Evolutionary conservation across 2,329 filamentous ascomycete genomes (phyloP).

Genomic region (Malbranchea cinnamomea): DNA sequence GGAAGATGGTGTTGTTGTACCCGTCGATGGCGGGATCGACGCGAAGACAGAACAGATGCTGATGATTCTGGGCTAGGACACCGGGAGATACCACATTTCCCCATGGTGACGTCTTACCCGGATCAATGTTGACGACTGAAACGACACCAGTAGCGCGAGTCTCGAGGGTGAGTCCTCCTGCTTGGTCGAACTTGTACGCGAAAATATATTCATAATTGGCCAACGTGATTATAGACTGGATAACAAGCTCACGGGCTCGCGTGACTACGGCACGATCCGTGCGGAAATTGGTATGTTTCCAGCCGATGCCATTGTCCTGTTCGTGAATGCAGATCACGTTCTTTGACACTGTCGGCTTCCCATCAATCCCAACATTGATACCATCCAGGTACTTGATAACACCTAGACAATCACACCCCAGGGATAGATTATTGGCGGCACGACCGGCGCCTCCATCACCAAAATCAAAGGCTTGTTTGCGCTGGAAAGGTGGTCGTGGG

Average conservation of each 20-base stretch:
- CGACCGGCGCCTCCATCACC: constrained; percentile 50
- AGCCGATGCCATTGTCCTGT: constrained; percentile 52
- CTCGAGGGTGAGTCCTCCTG: constrained; percentile 46
- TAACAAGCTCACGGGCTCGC: constrained; percentile 45
- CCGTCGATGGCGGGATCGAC: constrained; percentile 51
- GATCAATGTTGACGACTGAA: constrained; percentile 44
- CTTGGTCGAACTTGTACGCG: constrained; percentile 48
- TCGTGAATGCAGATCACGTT: constrained; percentile 57
- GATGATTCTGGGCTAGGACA: constrained; percentile 53
- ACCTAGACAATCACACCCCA: constrained; percentile 56
- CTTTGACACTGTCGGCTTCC: constrained; percentile 35
- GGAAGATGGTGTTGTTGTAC: constrained; percentile 37
- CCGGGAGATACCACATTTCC: constrained; percentile 51
- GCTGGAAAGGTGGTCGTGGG: constrained; percentile 46
- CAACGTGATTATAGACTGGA: constrained; percentile 54
- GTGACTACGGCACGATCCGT: constrained; percentile 48
- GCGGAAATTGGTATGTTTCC: constrained; percentile 58
- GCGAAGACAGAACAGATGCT: constrained; percentile 52
- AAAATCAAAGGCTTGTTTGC: constrained; percentile 56
- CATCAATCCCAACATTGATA: constrained; percentile 35
- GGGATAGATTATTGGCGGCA: constrained; percentile 47
- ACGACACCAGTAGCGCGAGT: constrained; percentile 53
- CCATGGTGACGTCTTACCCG: constrained; percentile 38
- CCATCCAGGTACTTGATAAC: constrained; percentile 47
- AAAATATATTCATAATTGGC: constrained; percentile 60